Evolutionary conservation across 768 basidiomycete species (phyloP).

Genomic region (Daedalea quercina): DNA sequence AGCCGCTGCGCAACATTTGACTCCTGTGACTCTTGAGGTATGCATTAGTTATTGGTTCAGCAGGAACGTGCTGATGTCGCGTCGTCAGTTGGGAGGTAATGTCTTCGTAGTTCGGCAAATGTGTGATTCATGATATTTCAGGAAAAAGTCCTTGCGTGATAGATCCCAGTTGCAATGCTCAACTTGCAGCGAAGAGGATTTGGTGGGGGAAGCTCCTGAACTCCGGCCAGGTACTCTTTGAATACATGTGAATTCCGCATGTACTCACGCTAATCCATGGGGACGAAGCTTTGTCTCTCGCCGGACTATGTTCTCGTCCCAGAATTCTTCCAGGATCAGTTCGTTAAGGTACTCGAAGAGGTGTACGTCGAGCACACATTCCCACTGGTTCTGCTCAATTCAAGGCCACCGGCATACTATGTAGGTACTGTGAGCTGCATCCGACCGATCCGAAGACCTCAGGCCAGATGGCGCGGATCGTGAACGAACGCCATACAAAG

Average conservation of each 20-base stretch:
- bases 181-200: constrained; percentile 60
- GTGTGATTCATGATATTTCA: not conserved
- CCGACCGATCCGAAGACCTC: constrained; percentile 35
- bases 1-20: constrained; percentile 72
- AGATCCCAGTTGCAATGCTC: constrained; percentile 59
- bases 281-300: constrained; percentile 61
- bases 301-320: constrained; percentile 48
- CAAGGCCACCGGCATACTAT: too few relatives aligned
- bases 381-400: too few relatives aligned
- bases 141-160: constrained; percentile 66
- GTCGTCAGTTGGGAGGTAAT: not conserved
- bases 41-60: not conserved
- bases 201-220: constrained; percentile 79
- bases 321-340: constrained; percentile 29
- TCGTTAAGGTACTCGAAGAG: constrained; percentile 35
- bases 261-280: too few relatives aligned
- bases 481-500: constrained; percentile 45
- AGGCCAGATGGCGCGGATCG: constrained; percentile 44
- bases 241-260: too few relatives aligned
- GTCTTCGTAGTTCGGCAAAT: not conserved
- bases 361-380: too few relatives aligned
- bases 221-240: constrained; percentile 53
- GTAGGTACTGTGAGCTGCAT: constrained; percentile 52
- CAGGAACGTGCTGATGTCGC: constrained; percentile 40
- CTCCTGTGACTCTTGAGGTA: constrained; percentile 56